Base-by-base conservation (phyloP, 805 yeast genomes). In the Yamadazyma philogaea region DNA sequence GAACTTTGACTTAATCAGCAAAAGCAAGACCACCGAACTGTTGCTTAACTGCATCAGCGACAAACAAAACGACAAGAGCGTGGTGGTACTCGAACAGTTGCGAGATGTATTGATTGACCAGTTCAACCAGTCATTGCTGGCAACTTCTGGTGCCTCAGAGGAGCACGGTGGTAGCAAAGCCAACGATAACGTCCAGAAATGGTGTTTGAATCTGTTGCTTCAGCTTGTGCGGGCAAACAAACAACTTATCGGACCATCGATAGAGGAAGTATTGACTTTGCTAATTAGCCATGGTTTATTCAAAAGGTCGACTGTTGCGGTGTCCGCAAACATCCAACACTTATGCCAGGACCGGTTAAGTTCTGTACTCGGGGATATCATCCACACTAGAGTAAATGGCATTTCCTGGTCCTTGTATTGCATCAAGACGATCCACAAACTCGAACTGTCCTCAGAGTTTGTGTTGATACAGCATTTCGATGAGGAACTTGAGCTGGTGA, bases 1-100 rank as follows among this genome's bases (percentile, higher is more conserved):
- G 54, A 80, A 80, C 46, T 89, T 90, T 60, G 97, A 90, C 60
- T 71, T 75, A 46, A 57, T 85, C 21, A 83, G 96, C 1, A 88
- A 84, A 54, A 66, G 90, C 1, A 87, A 83, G 56, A 77, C 87
- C 0, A 64, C 78, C 10, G 80, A 78, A 32, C 42, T 54, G 12
- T 53, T 69, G 19, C 40, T 69, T 12, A 51, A 60, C 2, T 54
- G 59, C 7, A 46, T 63, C 30, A 53, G 46, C 18, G 11, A 26
- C 14, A 34, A 42, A 20, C n/a, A 27, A 6, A 35, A 18, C 10
- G 33, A 36, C 17, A 57, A 53, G 65, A 44, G 16, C 26, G 49
- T 17, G 30, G 37, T 37, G 1, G 57, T 60, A 2, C 40, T 62
- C 10, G 45, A 37, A 2, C 47, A 52, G n/a, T 49, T 60, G 7